phyloP scores from a whole-genome alignment of 768 basidiomycete species.

The Epithele typhae region DNA sequence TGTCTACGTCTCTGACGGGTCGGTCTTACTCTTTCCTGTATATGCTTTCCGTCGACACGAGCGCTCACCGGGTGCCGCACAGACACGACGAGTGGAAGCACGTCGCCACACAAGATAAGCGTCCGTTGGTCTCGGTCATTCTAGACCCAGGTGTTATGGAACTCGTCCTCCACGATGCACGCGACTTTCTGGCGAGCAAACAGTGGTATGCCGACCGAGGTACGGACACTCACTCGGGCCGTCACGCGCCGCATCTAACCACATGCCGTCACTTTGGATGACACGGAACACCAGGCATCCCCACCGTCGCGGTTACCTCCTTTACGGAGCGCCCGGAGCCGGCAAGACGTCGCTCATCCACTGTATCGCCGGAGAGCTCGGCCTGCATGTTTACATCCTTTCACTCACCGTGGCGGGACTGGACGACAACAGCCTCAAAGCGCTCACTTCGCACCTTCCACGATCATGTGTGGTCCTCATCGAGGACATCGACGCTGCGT shows the following conservation, averaged over 20 bases:
- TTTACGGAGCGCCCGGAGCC: conserved; percentile 71
- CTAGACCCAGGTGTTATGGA: conserved; percentile 68
- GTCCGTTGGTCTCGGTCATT: conserved; percentile 62
- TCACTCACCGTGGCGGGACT: conserved; percentile 59
- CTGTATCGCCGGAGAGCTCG: conserved; percentile 72
- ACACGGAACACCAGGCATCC: conserved; percentile 43
- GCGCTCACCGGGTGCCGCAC: neutral
- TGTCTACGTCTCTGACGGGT: conserved; percentile 48
- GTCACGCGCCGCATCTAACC: no score
- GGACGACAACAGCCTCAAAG: conserved; percentile 56
- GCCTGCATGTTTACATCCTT: conserved; percentile 68
- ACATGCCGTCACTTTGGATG: no score
- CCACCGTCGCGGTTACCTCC: conserved; percentile 75
- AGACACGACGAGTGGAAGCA: conserved; percentile 41
- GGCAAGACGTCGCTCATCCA: conserved; percentile 81
- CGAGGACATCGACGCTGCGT: conserved; percentile 84
- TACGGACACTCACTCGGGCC: conserved; percentile 8
- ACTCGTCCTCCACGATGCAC: conserved; percentile 59
- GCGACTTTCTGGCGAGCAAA: conserved; percentile 65
- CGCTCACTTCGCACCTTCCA: conserved; percentile 61
- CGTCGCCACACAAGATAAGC: conserved; percentile 56
- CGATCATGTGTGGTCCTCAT: conserved; percentile 71
- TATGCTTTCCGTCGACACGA: no score
- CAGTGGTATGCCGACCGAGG: conserved; percentile 73
- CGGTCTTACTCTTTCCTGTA: no score